phyloP scores from a whole-genome alignment of 2,329 filamentous ascomycete genomes.

The Ophiostoma sp. region DNA sequence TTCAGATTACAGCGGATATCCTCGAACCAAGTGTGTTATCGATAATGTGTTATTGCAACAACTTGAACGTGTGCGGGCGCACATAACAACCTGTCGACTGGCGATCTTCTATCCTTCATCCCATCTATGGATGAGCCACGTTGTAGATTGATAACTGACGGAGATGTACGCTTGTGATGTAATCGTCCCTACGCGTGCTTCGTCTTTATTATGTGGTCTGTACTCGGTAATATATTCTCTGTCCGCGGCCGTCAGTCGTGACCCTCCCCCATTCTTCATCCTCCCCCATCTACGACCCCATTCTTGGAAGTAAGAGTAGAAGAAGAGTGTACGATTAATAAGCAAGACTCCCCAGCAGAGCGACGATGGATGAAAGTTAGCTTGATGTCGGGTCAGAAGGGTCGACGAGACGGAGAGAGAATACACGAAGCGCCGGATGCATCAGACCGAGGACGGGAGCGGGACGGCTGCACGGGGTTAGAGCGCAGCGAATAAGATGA shows the following conservation, averaged over 20 bases:
- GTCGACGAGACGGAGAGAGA: not conserved
- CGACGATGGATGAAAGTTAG: no score
- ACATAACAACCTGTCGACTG: not conserved
- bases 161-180: not conserved
- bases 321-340: not conserved
- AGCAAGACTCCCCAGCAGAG: no score
- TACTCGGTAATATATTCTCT: not conserved
- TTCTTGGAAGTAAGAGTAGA: not conserved
- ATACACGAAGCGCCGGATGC: not conserved
- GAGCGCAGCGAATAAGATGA: not conserved
- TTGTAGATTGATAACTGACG: not conserved
- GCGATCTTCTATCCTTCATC: not conserved
- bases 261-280: not conserved
- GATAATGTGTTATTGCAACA: no score
- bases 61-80: no score
- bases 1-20: no score
- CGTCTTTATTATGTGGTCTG: not conserved
- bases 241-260: not conserved
- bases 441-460: conserved; percentile 3
- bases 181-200: not conserved
- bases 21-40: no score
- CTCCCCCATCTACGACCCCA: not conserved
- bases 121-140: not conserved
- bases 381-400: no score
- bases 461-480: not conserved